Conservation (phyloP, 1,284 basidiomycete genomes). For the Fomitiporia mediterranea region DNA sequence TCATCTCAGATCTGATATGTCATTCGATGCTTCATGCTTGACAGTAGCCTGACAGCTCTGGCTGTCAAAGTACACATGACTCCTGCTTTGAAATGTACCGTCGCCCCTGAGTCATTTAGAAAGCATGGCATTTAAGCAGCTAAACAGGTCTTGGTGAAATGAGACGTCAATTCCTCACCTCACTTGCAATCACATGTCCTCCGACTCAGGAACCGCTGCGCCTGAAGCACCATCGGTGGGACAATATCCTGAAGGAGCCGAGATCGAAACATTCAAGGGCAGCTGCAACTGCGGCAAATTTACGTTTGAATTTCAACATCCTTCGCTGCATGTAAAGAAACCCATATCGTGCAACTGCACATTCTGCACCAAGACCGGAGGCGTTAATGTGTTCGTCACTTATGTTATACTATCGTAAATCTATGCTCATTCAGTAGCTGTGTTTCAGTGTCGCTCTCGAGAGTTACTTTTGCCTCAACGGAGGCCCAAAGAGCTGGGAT, state of each 20-base stretch:
- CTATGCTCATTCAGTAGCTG: background rate
- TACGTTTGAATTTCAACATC: conserved; percentile 19
- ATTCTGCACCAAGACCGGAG: conserved; percentile 17
- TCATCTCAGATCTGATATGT: too few species aligned
- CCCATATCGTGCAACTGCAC: conserved; percentile 22
- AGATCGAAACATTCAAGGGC: conserved; percentile 3
- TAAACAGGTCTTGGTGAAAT: too few species aligned
- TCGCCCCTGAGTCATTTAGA: background rate
- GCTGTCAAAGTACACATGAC: too few species aligned
- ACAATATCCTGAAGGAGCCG: background rate
- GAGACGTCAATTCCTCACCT: background rate
- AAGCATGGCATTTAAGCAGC: background rate
- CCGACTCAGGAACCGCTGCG: background rate
- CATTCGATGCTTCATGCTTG: too few species aligned
- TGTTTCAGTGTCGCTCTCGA: conserved; percentile 1
- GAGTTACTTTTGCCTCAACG: background rate
- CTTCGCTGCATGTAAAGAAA: conserved; percentile 10
- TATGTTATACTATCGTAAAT: background rate
- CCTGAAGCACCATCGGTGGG: background rate
- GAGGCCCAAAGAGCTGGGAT: background rate
- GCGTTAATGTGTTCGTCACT: conserved; percentile 15
- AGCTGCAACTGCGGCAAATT: conserved; percentile 21
- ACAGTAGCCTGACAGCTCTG: too few species aligned
- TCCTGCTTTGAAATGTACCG: background rate
- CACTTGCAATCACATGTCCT: background rate